These are phyloP conservation scores for Pythium phragmiticola DNA, from an alignment of 352 stramenopile genomes.

Conservation along the genomic window DNA sequence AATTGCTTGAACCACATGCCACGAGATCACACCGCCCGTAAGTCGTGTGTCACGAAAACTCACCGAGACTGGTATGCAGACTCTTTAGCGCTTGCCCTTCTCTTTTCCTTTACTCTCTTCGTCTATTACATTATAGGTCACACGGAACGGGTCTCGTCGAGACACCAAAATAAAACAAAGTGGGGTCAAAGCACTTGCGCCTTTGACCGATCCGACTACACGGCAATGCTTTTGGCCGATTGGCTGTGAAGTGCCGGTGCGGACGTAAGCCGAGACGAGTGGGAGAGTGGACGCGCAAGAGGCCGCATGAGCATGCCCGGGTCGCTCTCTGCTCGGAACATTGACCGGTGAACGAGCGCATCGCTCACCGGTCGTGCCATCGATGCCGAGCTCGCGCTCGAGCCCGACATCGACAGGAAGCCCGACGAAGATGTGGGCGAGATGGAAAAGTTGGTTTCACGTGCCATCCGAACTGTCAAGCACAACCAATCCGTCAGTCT, in stretches of 20 bases:
- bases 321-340: slow-evolving; percentile 22
- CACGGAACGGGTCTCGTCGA: too few relatives aligned
- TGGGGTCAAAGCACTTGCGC: too few relatives aligned
- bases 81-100: too few relatives aligned
- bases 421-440: slow-evolving; percentile 20
- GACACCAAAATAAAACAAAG: too few relatives aligned
- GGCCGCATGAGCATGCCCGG: slow-evolving; percentile 1
- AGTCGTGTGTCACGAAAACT: too few relatives aligned
- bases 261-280: not conserved
- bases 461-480: slow-evolving; percentile 22
- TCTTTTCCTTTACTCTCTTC: too few relatives aligned
- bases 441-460: slow-evolving; percentile 27
- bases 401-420: slow-evolving; percentile 8
- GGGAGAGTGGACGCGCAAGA: not conserved
- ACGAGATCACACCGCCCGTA: too few relatives aligned
- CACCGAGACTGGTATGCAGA: too few relatives aligned
- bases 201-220: not conserved
- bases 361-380: not conserved
- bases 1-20: too few relatives aligned
- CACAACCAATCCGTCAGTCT: not conserved
- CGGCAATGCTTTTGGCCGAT: slow-evolving; percentile 6
- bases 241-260: not conserved
- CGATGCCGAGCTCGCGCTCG: slow-evolving; percentile 3
- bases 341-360: slow-evolving; percentile 1
- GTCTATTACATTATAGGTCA: too few relatives aligned